Base-by-base conservation (phyloP, 768 basidiomycete genomes). In the Boletus insuetus region DNA sequence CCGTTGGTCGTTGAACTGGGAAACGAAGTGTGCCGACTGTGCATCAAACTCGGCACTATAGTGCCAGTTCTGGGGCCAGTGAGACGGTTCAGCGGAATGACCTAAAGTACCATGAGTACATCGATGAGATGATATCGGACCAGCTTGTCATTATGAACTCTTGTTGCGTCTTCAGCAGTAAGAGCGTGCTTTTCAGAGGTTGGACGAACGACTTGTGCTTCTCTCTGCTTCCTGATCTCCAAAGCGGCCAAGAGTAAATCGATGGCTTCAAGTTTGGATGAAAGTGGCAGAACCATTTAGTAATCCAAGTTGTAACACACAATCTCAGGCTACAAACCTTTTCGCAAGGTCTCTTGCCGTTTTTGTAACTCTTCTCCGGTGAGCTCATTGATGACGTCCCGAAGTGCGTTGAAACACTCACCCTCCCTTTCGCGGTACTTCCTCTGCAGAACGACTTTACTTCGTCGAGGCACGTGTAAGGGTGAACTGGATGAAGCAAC, bases 391-490 rank as follows among this genome's bases (percentile, higher is more conserved):
- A 70, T 61, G 46, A 53, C 46, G 3, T 40, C 43, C 16, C 64
- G 61, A 29, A 69, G 68, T 4, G 24, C 22, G n/a, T 49, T 49
- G 51, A 69, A 64, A 24, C 51, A 58, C 24, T 70, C 61, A 10
- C 52, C 41, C 39, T 69, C 68, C 39, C 57, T 59, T 22, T 49
- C 51, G 24, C 68, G 62, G 20, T 68, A 69, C 19, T 46, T 58
- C 22, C 54, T 56, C 19, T 69, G 69, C 6, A 38, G 32, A 3
- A 46, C 34, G 32, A 40, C 56, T 41, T 61, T 69, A 34, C 29
- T 56, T 11, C 43, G 49, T 40, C 53, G 64, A 31, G 59, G 19
- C 16, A 32, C 24, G 13, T 53, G 19, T 1, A 31, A 24, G 24
- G 45, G 13, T 22, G 53, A 1, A 12, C n/a, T 11, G 3, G 48